Evolutionary conservation across 371 early-diverging fungal species (phyloP).

Genomic region (Haplosporangium sp.): DNA sequence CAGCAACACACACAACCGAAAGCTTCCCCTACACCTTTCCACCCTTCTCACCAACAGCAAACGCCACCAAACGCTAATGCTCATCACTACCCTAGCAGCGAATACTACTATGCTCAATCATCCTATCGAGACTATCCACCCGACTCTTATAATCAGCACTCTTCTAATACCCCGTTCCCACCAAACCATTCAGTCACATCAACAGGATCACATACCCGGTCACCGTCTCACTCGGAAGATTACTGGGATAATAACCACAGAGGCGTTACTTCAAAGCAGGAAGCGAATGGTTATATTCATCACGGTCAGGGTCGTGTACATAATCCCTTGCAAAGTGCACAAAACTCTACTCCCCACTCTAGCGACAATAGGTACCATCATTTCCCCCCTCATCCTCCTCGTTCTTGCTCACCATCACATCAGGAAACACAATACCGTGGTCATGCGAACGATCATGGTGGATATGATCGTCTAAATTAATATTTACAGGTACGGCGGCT

Average conservation of each 20-base stretch:
- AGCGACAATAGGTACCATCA: constrained; percentile 6
- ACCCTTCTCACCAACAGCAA: not conserved
- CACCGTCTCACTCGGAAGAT: constrained; percentile 2
- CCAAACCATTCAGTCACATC: not conserved
- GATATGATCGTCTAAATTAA: constrained; percentile 1
- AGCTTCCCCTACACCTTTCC: no score
- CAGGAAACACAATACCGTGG: constrained; percentile 7
- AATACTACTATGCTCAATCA: constrained; percentile 6
- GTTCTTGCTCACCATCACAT: not conserved
- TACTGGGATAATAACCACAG: constrained; percentile 7
- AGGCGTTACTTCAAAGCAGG: not conserved
- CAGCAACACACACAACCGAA: constrained; percentile 12
- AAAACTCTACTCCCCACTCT: not conserved
- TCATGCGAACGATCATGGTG: not conserved
- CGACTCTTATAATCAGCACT: constrained; percentile 7
- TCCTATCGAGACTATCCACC: constrained; percentile 7
- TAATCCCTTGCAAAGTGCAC: not conserved
- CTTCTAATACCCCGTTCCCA: not conserved
- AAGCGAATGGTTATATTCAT: not conserved
- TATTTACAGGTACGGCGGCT: not conserved
- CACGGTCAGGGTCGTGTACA: not conserved
- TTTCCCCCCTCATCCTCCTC: constrained; percentile 2
- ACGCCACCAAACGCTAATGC: not conserved
- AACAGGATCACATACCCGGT: not conserved
- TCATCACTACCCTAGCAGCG: constrained; percentile 7